Evolutionary conservation across 2,329 filamentous ascomycete species (phyloP), one percentile per base, ranked within the genome.

Genomic region (Pseudogymnoascus sp.): DNA sequence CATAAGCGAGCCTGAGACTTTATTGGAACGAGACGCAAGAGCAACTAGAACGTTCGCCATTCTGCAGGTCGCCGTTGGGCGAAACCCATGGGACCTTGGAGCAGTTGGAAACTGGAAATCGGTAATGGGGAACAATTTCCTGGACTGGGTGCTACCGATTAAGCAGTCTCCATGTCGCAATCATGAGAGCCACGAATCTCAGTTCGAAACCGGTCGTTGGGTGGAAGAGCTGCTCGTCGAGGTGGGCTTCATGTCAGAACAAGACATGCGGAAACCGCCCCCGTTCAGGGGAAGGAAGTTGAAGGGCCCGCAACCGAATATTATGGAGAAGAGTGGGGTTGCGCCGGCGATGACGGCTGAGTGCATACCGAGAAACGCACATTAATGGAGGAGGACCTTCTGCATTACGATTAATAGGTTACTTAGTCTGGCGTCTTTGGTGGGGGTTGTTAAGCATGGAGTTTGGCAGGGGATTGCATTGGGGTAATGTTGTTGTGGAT

Each of bases 51-150:
- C 84, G 9, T 97, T 96, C 72, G 91, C 90, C 11, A 88, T 97
- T 42, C 78, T 97, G 1, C 82, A 84, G 65, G 90, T 89, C 0
- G 79, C 85, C 2, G 82, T 84, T 0, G 88, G 90, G 8, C 88
- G 95, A 68, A 96, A 96, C 68, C 91, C 91, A 0, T 99, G 91
- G 87, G 85, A 96, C 69, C 77, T 95, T 0, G 90, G 89, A 1
- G 77, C 74, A 31, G 80, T 83, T 66, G 76, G 79, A 28, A 97
- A 97, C 71, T 88, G 92, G 77, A 84, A 85, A 67, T 83, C 88
- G 12, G 84, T 97, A 23, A 91, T 99, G 87, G 93, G 93, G 0
- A 76, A 82, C 56, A 83, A 77, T 18, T 67, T 86, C 1, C 65
- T 88, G 12, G 89, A 96, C 65, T 97, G 93, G 93, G 71, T 96